Conservation (phyloP, 345 rosid species). For the Viola odorata region DNA sequence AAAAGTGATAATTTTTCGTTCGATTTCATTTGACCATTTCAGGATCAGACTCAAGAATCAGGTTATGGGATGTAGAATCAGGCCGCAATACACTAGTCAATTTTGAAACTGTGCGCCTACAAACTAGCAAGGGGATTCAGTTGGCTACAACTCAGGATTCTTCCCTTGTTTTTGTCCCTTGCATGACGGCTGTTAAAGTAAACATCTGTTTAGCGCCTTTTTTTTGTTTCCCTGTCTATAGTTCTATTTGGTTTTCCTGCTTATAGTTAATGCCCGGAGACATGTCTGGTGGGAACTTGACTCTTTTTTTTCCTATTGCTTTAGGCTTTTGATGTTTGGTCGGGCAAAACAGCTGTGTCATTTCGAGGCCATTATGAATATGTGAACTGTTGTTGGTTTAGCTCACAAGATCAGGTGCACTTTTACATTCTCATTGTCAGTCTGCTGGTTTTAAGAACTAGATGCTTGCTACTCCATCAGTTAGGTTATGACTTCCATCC, state of each 20-base stretch:
- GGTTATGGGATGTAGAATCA: conserved; percentile 88
- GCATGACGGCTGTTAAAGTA: conserved; percentile 81
- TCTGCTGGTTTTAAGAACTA: background rate
- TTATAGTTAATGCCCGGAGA: background rate
- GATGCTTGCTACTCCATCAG: background rate
- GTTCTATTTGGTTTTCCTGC: background rate
- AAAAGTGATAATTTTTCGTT: background rate
- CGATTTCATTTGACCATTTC: conserved; percentile 5
- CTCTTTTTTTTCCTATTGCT: conserved; percentile 12
- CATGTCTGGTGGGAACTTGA: background rate
- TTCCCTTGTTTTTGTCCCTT: conserved; percentile 71
- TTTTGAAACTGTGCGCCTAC: conserved; percentile 79
- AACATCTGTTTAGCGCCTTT: conserved; percentile 7
- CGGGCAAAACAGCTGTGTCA: conserved; percentile 51
- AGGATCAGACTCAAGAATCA: conserved; percentile 95
- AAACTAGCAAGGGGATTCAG: conserved; percentile 65
- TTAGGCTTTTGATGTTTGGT: conserved; percentile 81
- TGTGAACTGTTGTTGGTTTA: conserved; percentile 78
- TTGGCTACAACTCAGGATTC: conserved; percentile 62
- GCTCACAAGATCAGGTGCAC: conserved; percentile 73
- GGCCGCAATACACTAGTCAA: conserved; percentile 92
- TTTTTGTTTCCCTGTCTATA: conserved; percentile 1
- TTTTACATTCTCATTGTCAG: background rate
- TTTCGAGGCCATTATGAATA: conserved; percentile 82
- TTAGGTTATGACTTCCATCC: background rate